phyloP scores from a whole-genome alignment of 805 yeast genomes.

The Candida hispaniensis region DNA sequence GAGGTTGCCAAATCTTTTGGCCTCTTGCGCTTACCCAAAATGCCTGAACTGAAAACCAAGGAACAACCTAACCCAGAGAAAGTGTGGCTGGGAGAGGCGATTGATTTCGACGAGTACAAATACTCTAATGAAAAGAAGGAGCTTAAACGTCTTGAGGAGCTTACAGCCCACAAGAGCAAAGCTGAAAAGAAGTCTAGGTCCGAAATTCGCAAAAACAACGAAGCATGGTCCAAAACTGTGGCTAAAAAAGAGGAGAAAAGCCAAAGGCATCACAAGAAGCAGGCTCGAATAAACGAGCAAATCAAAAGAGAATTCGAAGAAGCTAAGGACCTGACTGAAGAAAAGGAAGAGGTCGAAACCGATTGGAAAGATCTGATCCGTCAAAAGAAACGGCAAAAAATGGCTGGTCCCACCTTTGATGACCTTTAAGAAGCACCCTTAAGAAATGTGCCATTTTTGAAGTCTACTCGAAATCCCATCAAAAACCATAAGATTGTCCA shows the following conservation, averaged over 20 bases:
- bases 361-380: conserved; percentile 87
- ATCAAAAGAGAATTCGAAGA: conserved; percentile 34
- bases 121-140: conserved; percentile 62
- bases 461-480: conserved; percentile 55
- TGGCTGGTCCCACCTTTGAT: conserved; percentile 21
- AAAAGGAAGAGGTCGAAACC: conserved; percentile 36
- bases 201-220: conserved; percentile 33
- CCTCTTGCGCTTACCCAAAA: conserved; percentile 70
- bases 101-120: conserved; percentile 57
- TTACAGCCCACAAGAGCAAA: conserved; percentile 34
- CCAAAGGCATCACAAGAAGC: conserved; percentile 57
- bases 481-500: conserved; percentile 57
- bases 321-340: conserved; percentile 30
- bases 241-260: conserved; percentile 51
- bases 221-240: conserved; percentile 70
- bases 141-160: conserved; percentile 44
- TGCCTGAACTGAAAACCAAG: conserved; percentile 69
- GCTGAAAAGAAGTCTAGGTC: conserved; percentile 33
- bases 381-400: conserved; percentile 44
- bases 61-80: conserved; percentile 45
- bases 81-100: conserved; percentile 60
- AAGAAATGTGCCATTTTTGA: conserved; percentile 25
- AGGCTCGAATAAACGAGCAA: conserved; percentile 53
- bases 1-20: conserved; percentile 72
- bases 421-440: conserved; percentile 23